Base-by-base conservation (phyloP, 2,329 filamentous ascomycete genomes). In the Dactylellina parvicollis region DNA sequence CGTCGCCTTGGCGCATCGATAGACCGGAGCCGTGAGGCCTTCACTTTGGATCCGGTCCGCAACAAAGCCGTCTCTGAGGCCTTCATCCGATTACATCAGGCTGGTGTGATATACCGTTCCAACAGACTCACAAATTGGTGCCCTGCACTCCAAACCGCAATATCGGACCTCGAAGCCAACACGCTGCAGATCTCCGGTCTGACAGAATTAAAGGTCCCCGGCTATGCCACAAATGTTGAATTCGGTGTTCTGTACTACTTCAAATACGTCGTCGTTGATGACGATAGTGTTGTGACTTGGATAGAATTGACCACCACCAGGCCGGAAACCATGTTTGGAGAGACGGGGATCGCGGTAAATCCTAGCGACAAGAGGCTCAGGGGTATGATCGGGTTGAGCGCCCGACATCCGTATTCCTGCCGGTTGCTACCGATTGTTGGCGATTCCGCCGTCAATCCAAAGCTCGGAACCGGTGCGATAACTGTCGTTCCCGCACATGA, bases 301-400 rank as follows among this genome's bases (percentile, higher is more conserved):
- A 67, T 76, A 22, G 50, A 76, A 10, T 65, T 78, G 50, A 72
- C 77, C n/a, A 76, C 76, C 5, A 77, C 76, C 14, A 74, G 77
- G 38, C 77, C 76, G 26, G 77, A 78, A 46, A 76, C 73, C 0
- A 54, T 77, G 34, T 67, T 75, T 8, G 77, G 71, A n/a, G 77
- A 78, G 57, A 55, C 74, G 24, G 77, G 72, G n/a, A 66, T 78
- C n/a, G 76, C 74, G 16, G 76, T 78, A n/a, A 75, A 78, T 52
- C 76, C 76, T 18, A 65, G 75, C 18, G 77, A 78, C 50, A 62
- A 74, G 40, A 66, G 77, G 47, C 76, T 77, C 62, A 66, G 61
- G 49, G 65, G 66, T 65, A 9, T 74, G 22, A 40, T 75, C 18
- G 66, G 66, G n/a, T 42, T 50, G 40, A 40, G 5, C 26, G 52